phyloP scores from a whole-genome alignment of 805 yeast genomes.

The Kazachstania viticola region DNA sequence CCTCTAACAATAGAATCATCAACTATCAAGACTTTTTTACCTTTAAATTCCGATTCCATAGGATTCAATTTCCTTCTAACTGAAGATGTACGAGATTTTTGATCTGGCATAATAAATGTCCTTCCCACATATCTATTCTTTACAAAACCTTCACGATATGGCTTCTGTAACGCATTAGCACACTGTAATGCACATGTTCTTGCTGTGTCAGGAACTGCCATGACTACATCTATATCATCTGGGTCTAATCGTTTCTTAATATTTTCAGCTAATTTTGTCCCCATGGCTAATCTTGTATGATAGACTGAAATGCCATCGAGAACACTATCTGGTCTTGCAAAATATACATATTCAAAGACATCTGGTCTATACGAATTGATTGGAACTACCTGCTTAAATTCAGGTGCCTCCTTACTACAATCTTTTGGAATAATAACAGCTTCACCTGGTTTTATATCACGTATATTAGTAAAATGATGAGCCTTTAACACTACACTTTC shows the following conservation, averaged over 20 bases:
- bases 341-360: conserved; percentile 92
- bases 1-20: conserved; percentile 98
- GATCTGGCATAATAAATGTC: conserved; percentile 98
- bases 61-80: conserved; percentile 94
- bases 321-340: conserved; percentile 95
- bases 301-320: conserved; percentile 95
- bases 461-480: conserved; percentile 66
- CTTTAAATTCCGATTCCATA: conserved; percentile 85
- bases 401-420: conserved; percentile 45
- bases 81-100: conserved; percentile 82
- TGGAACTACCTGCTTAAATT: conserved; percentile 77
- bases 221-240: conserved; percentile 76
- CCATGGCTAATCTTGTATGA: conserved; percentile 88
- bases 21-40: conserved; percentile 74
- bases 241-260: conserved; percentile 39
- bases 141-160: conserved; percentile 94
- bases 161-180: conserved; percentile 67
- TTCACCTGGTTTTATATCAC: conserved; percentile 89
- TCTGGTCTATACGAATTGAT: conserved; percentile 80
- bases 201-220: conserved; percentile 98
- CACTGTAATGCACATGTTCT: conserved; percentile 90
- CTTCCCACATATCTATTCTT: conserved; percentile 95
- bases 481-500: conserved; percentile 93
- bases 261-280: conserved; percentile 71
- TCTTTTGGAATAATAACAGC: conserved; percentile 87